Evolutionary conservation across 2,329 filamentous ascomycete genomes (phyloP), one percentile per base, ranked within the genome.

Genomic region (Pseudocercospora fijiensis): DNA sequence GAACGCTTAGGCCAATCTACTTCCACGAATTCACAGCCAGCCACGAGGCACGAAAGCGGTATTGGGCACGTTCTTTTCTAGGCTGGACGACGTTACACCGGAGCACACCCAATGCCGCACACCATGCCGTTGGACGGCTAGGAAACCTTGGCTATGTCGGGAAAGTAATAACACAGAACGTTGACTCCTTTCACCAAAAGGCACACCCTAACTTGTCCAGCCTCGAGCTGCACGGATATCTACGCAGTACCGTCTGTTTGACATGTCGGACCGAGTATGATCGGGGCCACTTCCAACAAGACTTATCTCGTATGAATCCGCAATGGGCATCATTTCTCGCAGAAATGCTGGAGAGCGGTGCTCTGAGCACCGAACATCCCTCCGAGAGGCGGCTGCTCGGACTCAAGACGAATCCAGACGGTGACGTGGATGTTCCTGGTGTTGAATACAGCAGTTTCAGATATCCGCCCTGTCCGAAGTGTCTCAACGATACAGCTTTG

Each of bases 31-130:
- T 98, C 74, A 78, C 92, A 49, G 80, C 84, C 53, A 90, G 82
- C 68, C 94, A 98, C 78, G 91, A 93, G 76, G 88, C 90, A 11
- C 83, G 95, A 68, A 95, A 97, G 78, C 83, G 95, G 65, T 99
- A 99, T 76, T 99, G 95, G 95, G 94, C 95, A 0, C 82, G 95
- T 56, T 96, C 91, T 74, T 99, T 96, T 76, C 80, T 99, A 20
- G 95, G 95, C 41, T 98, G 93, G 93, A 88, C 91, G 3, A 92
- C 86, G 51, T 80, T 98, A 69, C 81, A 90, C 73, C 88, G 86
- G 66, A 91, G 92, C n/a, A 81, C 80, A 63, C 93, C 94, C 11
- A 98, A 98, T 74, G 79, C 81, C 2, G 88, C 88, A 1, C 95
- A 99, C 78, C 83, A 85, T 74, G 92, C 93, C 1, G 85, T 98